These are phyloP conservation scores for Aspergillus bombycis DNA, from an alignment of 2,329 filamentous ascomycete species.

Conservation along the genomic window DNA sequence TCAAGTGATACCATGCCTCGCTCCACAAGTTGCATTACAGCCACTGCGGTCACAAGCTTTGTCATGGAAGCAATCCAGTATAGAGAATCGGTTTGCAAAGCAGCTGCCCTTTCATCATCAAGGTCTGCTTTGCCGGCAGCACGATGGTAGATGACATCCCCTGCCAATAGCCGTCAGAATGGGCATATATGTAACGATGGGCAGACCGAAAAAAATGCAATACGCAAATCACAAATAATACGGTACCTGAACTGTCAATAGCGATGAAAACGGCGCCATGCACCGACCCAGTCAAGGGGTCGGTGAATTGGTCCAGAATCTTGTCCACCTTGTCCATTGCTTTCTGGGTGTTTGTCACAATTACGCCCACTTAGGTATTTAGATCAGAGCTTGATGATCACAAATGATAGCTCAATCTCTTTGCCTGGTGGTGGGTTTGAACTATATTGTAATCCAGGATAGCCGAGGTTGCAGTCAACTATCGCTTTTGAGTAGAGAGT, in stretches of 20 bases:
- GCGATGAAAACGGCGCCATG: not conserved
- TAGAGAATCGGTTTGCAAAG: constrained; percentile 50
- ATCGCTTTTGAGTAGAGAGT: not conserved
- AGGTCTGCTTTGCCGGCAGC: not conserved
- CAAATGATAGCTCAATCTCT: not conserved
- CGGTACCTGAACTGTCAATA: not conserved
- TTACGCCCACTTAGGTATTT: not conserved
- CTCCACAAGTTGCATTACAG: constrained; percentile 48
- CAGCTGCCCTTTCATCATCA: not conserved
- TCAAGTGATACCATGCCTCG: constrained; percentile 43
- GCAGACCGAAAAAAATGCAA: not conserved
- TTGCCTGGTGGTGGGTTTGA: not conserved
- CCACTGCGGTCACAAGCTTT: constrained; percentile 44
- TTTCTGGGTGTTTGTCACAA: not conserved
- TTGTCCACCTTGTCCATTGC: not conserved
- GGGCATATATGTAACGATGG: not conserved
- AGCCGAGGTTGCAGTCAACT: not conserved
- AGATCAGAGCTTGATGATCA: not conserved
- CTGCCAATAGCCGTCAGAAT: not conserved
- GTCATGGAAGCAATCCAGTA: constrained; percentile 60
- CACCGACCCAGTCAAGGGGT: not conserved
- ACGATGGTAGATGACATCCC: not conserved
- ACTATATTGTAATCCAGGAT: not conserved
- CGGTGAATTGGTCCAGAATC: not conserved
- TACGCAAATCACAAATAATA: not conserved